Conservation (phyloP, 257 asterid species). For the Capsicum pubescens region DNA sequence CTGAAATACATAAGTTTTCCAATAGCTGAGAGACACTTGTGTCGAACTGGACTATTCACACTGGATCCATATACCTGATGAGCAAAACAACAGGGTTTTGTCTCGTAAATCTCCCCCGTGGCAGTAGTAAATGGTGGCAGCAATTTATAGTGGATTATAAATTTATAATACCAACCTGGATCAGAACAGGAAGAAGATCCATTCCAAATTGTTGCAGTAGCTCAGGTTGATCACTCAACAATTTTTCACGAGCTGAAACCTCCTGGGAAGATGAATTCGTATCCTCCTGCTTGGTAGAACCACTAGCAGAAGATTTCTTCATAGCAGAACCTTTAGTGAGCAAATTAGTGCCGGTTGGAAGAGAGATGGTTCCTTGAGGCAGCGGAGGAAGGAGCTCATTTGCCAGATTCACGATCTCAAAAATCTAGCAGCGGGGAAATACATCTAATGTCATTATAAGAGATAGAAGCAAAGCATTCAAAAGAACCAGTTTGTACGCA, state of each 20-base stretch:
- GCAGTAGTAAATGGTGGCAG: conserved; percentile 21
- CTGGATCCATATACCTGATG: conserved; percentile 97
- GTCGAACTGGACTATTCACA: conserved; percentile 96
- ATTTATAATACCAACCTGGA: conserved; percentile 64
- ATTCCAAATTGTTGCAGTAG: conserved; percentile 90
- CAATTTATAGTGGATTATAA: background rate
- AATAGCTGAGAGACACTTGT: conserved; percentile 93
- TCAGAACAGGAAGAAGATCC: conserved; percentile 91
- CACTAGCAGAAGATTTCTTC: conserved; percentile 66
- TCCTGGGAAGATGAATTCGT: conserved; percentile 59
- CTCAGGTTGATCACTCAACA: conserved; percentile 91
- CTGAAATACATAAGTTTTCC: conserved; percentile 98
- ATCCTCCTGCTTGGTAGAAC: conserved; percentile 75
- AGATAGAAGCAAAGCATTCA: background rate
- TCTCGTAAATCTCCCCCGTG: background rate
- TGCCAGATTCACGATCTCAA: conserved; percentile 98
- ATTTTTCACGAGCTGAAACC: conserved; percentile 75
- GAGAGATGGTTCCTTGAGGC: conserved; percentile 91
- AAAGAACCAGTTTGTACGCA: background rate
- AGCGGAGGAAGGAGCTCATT: conserved; percentile 98
- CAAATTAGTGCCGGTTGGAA: conserved; percentile 70
- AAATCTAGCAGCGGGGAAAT: conserved; percentile 53
- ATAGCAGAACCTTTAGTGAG: conserved; percentile 62
- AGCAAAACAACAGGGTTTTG: conserved; percentile 18
- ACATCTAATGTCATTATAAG: conserved; percentile 20